Conservation (phyloP, 805 yeast species). For the Teunomyces atbi region DNA sequence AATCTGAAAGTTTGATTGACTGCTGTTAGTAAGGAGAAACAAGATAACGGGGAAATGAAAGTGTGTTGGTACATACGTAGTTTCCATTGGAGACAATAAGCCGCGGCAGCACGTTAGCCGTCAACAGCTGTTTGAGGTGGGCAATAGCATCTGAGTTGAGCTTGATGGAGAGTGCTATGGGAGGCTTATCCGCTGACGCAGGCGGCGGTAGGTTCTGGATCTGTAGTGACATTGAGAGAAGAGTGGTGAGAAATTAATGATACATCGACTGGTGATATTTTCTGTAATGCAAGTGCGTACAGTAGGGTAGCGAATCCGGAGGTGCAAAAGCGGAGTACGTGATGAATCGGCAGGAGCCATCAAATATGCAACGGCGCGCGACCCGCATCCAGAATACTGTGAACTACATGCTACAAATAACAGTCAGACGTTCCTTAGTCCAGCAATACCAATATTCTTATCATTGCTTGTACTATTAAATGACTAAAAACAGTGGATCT, state of each 20-base stretch:
- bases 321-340: background rate
- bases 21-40: slow-evolving; percentile 19
- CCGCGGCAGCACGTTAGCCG: slow-evolving; percentile 21
- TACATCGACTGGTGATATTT: slow-evolving; percentile 11
- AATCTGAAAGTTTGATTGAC: slow-evolving; percentile 29
- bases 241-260: slow-evolving; percentile 7
- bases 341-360: background rate
- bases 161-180: slow-evolving; percentile 27
- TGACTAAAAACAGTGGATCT: too few species aligned
- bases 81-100: slow-evolving; percentile 37
- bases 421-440: too few species aligned
- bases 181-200: slow-evolving; percentile 14
- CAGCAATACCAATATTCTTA: too few species aligned
- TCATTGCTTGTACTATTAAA: too few species aligned
- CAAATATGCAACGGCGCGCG: background rate
- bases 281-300: slow-evolving; percentile 2
- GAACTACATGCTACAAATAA: too few species aligned
- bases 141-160: slow-evolving; percentile 26
- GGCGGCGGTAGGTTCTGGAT: slow-evolving; percentile 1
- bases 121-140: slow-evolving; percentile 20
- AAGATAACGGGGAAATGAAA: background rate
- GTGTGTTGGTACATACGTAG: slow-evolving; percentile 23
- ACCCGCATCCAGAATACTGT: background rate
- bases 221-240: background rate
- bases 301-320: slow-evolving; percentile 1